Base-by-base conservation (phyloP, 768 basidiomycete species). In the Chiua virens region DNA sequence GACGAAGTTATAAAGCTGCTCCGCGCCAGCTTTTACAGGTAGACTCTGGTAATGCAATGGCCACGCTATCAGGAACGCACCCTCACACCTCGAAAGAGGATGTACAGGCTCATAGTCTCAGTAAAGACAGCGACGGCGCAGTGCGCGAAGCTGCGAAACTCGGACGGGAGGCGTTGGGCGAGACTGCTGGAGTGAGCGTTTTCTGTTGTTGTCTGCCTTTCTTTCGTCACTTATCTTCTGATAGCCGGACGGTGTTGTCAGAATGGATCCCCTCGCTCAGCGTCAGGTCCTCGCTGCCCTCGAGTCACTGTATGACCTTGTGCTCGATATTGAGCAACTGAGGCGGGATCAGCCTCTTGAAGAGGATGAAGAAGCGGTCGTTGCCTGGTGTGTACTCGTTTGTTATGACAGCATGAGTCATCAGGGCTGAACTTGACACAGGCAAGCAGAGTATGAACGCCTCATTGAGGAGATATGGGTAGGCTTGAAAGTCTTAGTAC, bases 11-110 rank as follows among this genome's bases (percentile, higher is more conserved):
- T 65, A 94, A 93, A 61, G 92, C 94, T 27, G 95, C 95, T n/a
- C 97, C 97, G 14, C 82, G 96, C 37, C 96, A 97, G 54, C 82
- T 98, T 22, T 79, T 99, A 5, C 93, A 98, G 67, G 92, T 98
- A 9, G 88, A 91, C 52, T 63, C 82, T 43, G 64, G 71, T 32
- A 71, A 74, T 53, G 60, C 72, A 11, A 60, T 67, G 32, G 44
- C 73, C n/a, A 59, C 62, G 8, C 51, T 56, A 62, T 76, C 63
- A 71, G 79, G 50, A 66, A 75, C 68, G 55, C 81, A 72, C 44
- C 70, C 66, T 7, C 73, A 77, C 43, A 81, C 82, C 35, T 79
- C 81, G 42, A 85, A 80, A 65, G 75, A 80, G 34, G 80, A 81
- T 34, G 69, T 66, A 8, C 63, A 54, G 39, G n/a, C 13, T 21